A percentile compares a stretch with the other conserved stretches of the same genome.
Conservation (phyloP, 2,329 filamentous ascomycete species). For the Xylariaceae sp. region DNA sequence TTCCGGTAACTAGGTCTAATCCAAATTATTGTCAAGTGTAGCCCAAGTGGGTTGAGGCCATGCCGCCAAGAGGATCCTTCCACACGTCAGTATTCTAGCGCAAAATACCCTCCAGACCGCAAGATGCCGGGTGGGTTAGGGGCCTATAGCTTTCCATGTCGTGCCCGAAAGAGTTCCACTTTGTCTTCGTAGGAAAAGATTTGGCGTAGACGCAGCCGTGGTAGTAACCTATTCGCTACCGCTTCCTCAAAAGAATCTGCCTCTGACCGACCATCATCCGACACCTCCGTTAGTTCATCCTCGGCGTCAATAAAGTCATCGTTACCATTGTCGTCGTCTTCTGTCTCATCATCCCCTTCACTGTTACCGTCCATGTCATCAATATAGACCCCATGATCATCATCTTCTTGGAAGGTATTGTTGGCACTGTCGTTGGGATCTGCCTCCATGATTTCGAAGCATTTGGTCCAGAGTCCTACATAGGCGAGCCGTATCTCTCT, state of each 20-base stretch:
- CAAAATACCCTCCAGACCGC: slow-evolving; percentile 24
- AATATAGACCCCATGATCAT: slow-evolving; percentile 34
- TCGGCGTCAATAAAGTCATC: slow-evolving; percentile 53
- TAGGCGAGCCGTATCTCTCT: slow-evolving; percentile 81
- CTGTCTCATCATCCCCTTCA: slow-evolving; percentile 46
- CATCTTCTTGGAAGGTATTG: slow-evolving; percentile 25
- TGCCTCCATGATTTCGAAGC: slow-evolving; percentile 80
- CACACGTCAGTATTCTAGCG: slow-evolving; percentile 27
- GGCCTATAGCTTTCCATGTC: slow-evolving; percentile 61
- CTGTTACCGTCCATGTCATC: slow-evolving; percentile 46
- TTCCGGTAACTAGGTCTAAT: slow-evolving; percentile 16
- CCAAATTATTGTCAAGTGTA: slow-evolving; percentile 8
- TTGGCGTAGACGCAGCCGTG: slow-evolving; percentile 70
- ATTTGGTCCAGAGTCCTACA: slow-evolving; percentile 77
- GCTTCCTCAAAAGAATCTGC: slow-evolving; percentile 59
- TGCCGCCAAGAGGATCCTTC: slow-evolving; percentile 24
- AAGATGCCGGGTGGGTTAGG: slow-evolving; percentile 23
- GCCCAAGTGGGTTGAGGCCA: slow-evolving; percentile 19
- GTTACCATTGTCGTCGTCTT: slow-evolving; percentile 52
- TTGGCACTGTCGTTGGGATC: slow-evolving; percentile 40
- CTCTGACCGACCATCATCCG: slow-evolving; percentile 58
- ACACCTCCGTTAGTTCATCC: slow-evolving; percentile 50
- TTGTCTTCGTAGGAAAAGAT: slow-evolving; percentile 88
- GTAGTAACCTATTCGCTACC: slow-evolving; percentile 47
- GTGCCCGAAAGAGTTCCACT: slow-evolving; percentile 79